These are phyloP conservation scores for Tagetes erecta DNA, from an alignment of 129 eudicot genomes.

Conservation along the genomic window DNA sequence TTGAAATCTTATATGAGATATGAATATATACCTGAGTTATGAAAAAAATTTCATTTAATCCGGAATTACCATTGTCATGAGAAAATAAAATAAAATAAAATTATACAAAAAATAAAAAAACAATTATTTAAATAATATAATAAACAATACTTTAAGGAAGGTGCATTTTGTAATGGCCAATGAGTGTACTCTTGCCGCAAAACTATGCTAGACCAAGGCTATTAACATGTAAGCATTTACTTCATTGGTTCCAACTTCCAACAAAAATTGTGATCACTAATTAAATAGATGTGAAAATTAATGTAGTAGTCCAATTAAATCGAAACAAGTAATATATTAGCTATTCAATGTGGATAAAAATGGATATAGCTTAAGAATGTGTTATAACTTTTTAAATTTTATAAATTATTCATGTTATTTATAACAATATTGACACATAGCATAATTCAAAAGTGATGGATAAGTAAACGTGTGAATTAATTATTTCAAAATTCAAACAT, in stretches of 20 bases:
- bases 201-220: not conserved
- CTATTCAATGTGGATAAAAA: not conserved
- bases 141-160: not conserved
- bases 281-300: not conserved
- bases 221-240: constrained; percentile 14
- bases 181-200: not conserved
- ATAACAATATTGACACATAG: no score
- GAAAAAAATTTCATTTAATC: no score
- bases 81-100: no score
- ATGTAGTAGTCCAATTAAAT: not conserved
- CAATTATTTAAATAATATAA: not conserved
- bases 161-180: not conserved
- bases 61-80: no score
- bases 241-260: not conserved
- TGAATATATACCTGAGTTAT: no score
- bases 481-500: not conserved
- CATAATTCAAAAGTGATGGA: no score
- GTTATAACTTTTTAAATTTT: no score
- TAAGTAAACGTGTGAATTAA: not conserved
- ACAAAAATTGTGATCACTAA: not conserved
- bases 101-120: not conserved
- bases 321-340: not conserved
- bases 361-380: not conserved
- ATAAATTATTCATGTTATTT: no score
- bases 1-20: no score